Percentiles rank a stretch among this genome's conserved stretches.
phyloP scores from a whole-genome alignment of 768 basidiomycete species.

The Sporobolomyces pararoseus region DNA sequence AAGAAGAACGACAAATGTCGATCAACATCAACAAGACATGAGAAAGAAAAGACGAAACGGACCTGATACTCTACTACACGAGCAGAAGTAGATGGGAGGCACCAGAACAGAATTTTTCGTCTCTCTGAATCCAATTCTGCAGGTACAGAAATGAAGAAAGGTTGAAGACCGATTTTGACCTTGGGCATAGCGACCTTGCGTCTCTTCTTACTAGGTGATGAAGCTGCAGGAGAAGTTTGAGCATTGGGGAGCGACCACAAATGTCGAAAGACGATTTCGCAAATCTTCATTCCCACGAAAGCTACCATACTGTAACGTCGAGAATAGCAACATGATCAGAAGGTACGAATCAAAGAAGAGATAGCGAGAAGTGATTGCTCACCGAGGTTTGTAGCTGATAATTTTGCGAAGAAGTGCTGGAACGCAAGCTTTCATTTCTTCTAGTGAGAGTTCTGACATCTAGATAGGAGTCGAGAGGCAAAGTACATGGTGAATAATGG shows the following conservation, averaged over 20 bases:
- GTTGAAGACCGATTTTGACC: constrained; percentile 30
- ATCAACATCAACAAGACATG: not conserved
- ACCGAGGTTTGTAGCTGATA: constrained; percentile 11
- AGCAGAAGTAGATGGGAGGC: constrained; percentile 23
- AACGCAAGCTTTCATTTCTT: constrained; percentile 19
- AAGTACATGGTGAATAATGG: no score
- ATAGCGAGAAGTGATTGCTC: no score
- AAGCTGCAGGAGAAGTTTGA: no score
- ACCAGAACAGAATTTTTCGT: constrained; percentile 9
- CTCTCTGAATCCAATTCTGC: not conserved
- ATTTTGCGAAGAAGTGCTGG: constrained; percentile 21
- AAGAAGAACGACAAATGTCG: not conserved
- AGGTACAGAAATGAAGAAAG: constrained; percentile 1
- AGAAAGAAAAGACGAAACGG: not conserved
- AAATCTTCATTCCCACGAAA: constrained; percentile 39
- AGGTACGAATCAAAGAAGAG: no score
- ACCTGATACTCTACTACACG: constrained; percentile 21
- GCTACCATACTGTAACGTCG: constrained; percentile 8
- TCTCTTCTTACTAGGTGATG: not conserved
- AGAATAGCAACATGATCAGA: not conserved
- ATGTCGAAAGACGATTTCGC: constrained; percentile 29
- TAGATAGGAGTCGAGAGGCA: no score
- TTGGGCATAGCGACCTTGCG: constrained; percentile 29
- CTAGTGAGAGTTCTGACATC: constrained; percentile 34
- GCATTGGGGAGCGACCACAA: no score